Conservation (phyloP, 306 rosid species). For the Hippophae rhamnoides region DNA sequence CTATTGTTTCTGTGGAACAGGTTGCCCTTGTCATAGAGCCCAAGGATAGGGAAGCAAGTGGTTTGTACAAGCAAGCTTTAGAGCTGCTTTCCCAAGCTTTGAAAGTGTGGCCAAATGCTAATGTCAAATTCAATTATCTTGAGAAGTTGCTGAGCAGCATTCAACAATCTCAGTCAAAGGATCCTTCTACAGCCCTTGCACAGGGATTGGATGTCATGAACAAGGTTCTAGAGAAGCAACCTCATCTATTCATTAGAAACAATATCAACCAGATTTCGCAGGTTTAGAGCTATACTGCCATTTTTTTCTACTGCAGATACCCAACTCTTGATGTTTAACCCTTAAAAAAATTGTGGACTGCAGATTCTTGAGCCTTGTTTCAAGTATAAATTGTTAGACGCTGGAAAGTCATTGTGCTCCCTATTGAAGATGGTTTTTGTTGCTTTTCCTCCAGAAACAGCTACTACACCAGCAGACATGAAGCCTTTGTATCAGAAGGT, state of each 20-base stretch:
- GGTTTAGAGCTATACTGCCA: constrained; percentile 35
- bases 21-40: constrained; percentile 98
- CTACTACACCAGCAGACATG: constrained; percentile 69
- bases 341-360: not conserved
- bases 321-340: constrained; percentile 9
- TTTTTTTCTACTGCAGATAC: constrained; percentile 6
- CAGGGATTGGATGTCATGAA: constrained; percentile 99
- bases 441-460: constrained; percentile 86
- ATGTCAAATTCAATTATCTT: constrained; percentile 86
- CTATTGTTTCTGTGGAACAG: constrained; percentile 37
- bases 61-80: constrained; percentile 94
- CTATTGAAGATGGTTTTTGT: constrained; percentile 89
- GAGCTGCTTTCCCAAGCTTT: constrained; percentile 93
- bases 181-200: constrained; percentile 93
- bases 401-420: constrained; percentile 91
- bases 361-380: constrained; percentile 99
- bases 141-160: constrained; percentile 93
- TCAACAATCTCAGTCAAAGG: constrained; percentile 97
- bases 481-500: constrained; percentile 77
- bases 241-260: constrained; percentile 86
- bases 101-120: constrained; percentile 99
- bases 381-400: constrained; percentile 83
- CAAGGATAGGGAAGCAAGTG: constrained; percentile 91
- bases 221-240: constrained; percentile 97
- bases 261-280: constrained; percentile 94